Conservation (phyloP, 768 basidiomycete genomes). For the Strobilomyces dryophilus region DNA sequence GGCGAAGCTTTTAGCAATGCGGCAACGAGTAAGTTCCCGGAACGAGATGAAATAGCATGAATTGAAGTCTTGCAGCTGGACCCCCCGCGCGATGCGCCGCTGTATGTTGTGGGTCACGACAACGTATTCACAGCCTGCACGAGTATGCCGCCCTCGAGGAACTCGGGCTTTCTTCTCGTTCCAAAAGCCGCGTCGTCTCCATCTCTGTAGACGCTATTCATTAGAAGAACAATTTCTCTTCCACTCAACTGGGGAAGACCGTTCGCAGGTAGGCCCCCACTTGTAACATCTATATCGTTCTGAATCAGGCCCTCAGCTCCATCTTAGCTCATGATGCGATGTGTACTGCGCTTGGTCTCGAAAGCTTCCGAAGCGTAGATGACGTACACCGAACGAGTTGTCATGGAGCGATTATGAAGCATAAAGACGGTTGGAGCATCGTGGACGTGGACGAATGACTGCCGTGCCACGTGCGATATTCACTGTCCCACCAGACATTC, state of each 20-base stretch:
- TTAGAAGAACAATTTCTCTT: conserved; percentile 33
- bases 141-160: conserved; percentile 73
- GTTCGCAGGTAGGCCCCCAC: conserved; percentile 3
- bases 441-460: conserved; percentile 26
- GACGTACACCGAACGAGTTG: conserved; percentile 71
- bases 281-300: neutral
- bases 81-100: conserved; percentile 54
- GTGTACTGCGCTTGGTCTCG: conserved; percentile 52
- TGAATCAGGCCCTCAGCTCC: conserved; percentile 36
- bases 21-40: conserved; percentile 49
- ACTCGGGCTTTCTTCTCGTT: conserved; percentile 51
- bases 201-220: conserved; percentile 56
- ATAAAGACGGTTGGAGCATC: conserved; percentile 52
- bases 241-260: neutral
- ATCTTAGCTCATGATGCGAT: conserved; percentile 39
- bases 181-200: conserved; percentile 49
- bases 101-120: conserved; percentile 67
- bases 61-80: conserved; percentile 46
- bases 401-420: conserved; percentile 67
- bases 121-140: conserved; percentile 55
- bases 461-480: neutral
- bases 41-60: neutral
- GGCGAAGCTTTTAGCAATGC: conserved; percentile 64
- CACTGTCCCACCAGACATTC: conserved; percentile 61
- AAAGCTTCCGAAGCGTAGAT: conserved; percentile 60